Base-by-base conservation (phyloP, 2,329 filamentous ascomycete species). In the Colletotrichum tanaceti region DNA sequence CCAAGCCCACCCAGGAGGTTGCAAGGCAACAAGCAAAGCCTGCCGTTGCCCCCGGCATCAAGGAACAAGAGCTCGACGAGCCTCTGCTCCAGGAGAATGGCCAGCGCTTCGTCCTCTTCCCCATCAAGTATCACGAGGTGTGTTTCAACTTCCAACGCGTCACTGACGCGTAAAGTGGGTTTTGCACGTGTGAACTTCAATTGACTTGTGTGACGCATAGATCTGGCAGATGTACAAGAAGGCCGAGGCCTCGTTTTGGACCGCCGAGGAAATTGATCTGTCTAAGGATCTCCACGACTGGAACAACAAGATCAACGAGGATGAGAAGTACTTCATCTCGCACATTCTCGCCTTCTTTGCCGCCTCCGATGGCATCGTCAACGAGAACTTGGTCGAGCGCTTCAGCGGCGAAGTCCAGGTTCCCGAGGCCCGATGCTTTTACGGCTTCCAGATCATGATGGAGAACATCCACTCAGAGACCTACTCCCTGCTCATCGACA, bases 161-260 rank as follows among this genome's bases (percentile, higher is more conserved):
- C 73, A 20, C 78, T 81, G 74, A 90, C 91, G 91, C 90, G 91
- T 93, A 86, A 86, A 91, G 86, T 91, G 86, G 75, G 74, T 75
- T 69, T 22, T 5, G 9, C 54, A 71, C 60, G 70, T 59, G 47
- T 41, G 62, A 74, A 73, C 75, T 71, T 71, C 70, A 67, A 75
- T 82, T 86, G 78, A 87, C 78, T 71, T 65, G 10, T 71, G 39
- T 44, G 69, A 58, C 61, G 70, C 73, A 79, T 75, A 98, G 94
- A 97, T 98, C 82, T 99, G 96, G 96, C 95, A 98, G 83, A 98
- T 98, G 95, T 99, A 99, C 90, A 99, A 99, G 90, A 98, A 98
- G 86, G 94, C 94, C 73, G 95, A 99, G 82, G 96, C 96, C 61
- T 98, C 96, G 50, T 99, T 99, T 91, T 99, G 96, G 96, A 99